These are phyloP conservation scores for Catunica adiposa DNA, from an alignment of 2,329 filamentous ascomycete species.

Conservation along the genomic window DNA sequence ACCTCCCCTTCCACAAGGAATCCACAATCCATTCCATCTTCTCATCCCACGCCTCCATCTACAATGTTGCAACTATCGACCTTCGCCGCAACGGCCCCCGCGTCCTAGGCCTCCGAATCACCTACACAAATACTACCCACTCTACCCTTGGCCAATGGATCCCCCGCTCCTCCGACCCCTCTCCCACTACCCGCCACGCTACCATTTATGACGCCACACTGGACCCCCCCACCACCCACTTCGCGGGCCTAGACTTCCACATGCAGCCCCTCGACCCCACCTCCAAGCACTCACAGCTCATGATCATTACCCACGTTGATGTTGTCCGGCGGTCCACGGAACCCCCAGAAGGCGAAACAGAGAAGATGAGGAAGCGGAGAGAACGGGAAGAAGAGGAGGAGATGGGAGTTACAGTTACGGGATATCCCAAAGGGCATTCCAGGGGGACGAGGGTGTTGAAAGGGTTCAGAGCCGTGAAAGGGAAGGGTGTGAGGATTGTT, in stretches of 20 bases:
- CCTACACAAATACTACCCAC: slow-evolving; percentile 4
- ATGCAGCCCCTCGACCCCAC: slow-evolving; percentile 7
- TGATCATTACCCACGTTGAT: slow-evolving; percentile 8
- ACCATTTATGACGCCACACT: slow-evolving; percentile 4
- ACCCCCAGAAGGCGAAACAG: neutral
- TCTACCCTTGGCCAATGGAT: slow-evolving; percentile 12
- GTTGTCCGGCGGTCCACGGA: neutral
- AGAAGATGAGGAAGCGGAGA: neutral
- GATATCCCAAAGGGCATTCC: slow-evolving; percentile 3
- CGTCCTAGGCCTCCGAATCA: slow-evolving; percentile 7
- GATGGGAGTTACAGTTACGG: neutral
- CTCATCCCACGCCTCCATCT: neutral
- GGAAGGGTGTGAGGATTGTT: slow-evolving; percentile 1
- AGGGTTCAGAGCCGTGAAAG: slow-evolving; percentile 1
- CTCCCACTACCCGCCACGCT: neutral
- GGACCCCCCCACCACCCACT: neutral
- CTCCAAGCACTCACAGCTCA: slow-evolving; percentile 4
- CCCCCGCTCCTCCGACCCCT: slow-evolving; percentile 5
- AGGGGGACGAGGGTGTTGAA: slow-evolving; percentile 5
- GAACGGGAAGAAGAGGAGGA: neutral
- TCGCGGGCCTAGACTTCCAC: slow-evolving; percentile 7
- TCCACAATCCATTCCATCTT: slow-evolving; percentile 4
- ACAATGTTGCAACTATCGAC: slow-evolving; percentile 2
- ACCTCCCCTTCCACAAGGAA: neutral
- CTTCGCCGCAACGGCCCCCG: slow-evolving; percentile 1